These are phyloP conservation scores for Tephrocybe sp. DNA, from an alignment of 768 basidiomycete species.

Conservation along the genomic window DNA sequence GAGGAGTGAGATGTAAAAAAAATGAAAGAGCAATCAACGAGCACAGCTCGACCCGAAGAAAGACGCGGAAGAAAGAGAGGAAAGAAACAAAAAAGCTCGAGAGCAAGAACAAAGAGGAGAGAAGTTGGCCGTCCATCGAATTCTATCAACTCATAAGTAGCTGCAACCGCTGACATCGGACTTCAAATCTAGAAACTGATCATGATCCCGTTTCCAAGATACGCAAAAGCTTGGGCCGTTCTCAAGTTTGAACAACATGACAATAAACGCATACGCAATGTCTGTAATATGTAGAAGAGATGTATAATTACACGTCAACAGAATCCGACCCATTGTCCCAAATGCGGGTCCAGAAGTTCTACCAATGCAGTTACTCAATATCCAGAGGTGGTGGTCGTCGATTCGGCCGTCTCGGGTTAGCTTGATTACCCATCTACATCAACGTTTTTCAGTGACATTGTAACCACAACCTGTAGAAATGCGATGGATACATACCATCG, in stretches of 20 bases:
- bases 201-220: constrained; percentile 12
- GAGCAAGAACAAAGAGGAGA: constrained; percentile 11
- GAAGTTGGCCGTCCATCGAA: background rate
- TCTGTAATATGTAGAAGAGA: no score
- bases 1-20: constrained; percentile 26
- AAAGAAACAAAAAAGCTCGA: constrained; percentile 10
- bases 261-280: no score
- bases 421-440: constrained; percentile 15
- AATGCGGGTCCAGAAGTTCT: no score
- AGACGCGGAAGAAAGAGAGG: constrained; percentile 19
- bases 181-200: constrained; percentile 18
- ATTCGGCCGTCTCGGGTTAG: constrained; percentile 28
- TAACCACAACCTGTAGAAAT: constrained; percentile 2
- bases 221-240: background rate
- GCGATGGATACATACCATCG: constrained; percentile 10
- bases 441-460: constrained; percentile 9
- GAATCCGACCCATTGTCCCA: background rate
- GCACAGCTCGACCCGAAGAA: constrained; percentile 31
- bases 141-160: constrained; percentile 2
- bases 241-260: background rate
- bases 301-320: no score
- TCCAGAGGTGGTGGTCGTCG: constrained; percentile 30
- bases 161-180: constrained; percentile 16
- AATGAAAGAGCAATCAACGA: constrained; percentile 23
- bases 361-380: background rate